Evolutionary conservation across 163 green algal genomes (phyloP), one percentile per base, ranked within the genome.

Genomic region (Scenedesmus sp.): DNA sequence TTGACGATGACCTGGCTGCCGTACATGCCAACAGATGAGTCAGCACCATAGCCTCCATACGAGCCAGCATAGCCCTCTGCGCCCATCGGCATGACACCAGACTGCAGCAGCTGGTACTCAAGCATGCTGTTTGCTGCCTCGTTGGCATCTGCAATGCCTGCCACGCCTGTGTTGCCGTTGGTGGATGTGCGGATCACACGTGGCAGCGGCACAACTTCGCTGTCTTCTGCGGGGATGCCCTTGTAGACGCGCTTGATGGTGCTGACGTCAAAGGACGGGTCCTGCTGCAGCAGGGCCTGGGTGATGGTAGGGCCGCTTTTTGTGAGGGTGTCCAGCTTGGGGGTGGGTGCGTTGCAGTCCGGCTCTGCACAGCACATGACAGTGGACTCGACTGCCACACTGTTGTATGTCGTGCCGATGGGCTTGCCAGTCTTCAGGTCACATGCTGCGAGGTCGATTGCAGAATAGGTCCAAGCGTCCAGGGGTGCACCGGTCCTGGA

Each of bases 241-340:
- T 52, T 79, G 70, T 79, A 52, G 6, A 79, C 70, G 23, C 55
- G 46, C 46, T 86, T 86, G 18, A 26, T 88, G 84, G 18, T 77
- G 82, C 82, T 88, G 23, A 79, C 23, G 70, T 79, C 70, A 52
- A 79, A 79, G 2, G 70, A 52, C 15, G 70, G 70, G 56, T 88
- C 18, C 18, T 74, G 84, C 55, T 74, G 84, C 55, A 67, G 84
- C 56, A 67, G 55, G 13, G n/a, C 46, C 46, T 88, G 84, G 70
- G 55, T 88, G 56, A 52, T 88, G 84, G 55, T 88, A 55, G 46
- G 52, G 84, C 84, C 55, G 84, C 16, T 57, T 7, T 54, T 74
- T 12, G 84, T 77, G 84, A 52, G 52, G 84, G 55, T 79, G 84
- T 79, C 70, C 70, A 79, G 70, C 70, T 79, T 10, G 70, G 70